phyloP scores from a whole-genome alignment of 371 early-diverging fungal species.

The Apophysomyces trapeziformis region DNA sequence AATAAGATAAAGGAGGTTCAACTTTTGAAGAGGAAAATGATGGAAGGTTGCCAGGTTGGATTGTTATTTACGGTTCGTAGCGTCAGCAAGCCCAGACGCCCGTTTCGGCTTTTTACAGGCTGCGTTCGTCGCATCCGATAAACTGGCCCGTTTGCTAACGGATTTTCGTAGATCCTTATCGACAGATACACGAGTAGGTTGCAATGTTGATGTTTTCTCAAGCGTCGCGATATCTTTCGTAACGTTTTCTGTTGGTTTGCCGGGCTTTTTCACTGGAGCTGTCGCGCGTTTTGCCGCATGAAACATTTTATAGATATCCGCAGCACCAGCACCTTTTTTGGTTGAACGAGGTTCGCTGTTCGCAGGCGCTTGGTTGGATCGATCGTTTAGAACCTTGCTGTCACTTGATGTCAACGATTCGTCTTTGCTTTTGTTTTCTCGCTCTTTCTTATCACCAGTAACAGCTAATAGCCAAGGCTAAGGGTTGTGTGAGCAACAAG shows the following conservation, averaged over 20 bases:
- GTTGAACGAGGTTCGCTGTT: neutral
- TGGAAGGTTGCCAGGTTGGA: neutral
- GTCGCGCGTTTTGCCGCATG: constrained; percentile 4
- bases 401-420: neutral
- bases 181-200: neutral
- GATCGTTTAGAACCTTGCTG: neutral
- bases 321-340: neutral
- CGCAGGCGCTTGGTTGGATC: neutral
- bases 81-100: neutral
- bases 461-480: constrained; percentile 9
- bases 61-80: neutral
- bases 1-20: neutral
- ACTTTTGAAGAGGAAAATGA: too few relatives aligned
- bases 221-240: neutral
- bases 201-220: constrained; percentile 1
- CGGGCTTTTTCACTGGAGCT: neutral
- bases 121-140: constrained; percentile 4
- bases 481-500: neutral
- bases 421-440: neutral
- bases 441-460: neutral
- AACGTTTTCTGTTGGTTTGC: neutral
- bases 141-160: neutral
- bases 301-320: constrained; percentile 2
- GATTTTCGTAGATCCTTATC: neutral
- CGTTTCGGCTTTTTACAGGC: neutral